These are phyloP conservation scores for Sordariomycetes sp. DNA, from an alignment of 2,329 filamentous ascomycete species.

Conservation along the genomic window DNA sequence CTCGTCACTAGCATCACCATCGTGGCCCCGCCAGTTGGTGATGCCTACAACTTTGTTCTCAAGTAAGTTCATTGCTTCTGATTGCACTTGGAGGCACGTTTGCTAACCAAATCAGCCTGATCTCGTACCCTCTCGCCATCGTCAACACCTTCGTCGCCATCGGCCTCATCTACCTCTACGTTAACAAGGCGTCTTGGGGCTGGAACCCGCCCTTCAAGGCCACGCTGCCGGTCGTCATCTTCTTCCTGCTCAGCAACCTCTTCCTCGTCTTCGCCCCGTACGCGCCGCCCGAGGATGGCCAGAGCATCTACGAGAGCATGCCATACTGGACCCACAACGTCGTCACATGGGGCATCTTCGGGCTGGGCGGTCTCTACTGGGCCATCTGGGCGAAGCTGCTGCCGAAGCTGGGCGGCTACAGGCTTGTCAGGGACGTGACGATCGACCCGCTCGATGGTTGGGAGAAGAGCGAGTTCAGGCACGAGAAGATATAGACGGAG, in stretches of 20 bases:
- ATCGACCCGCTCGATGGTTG: slow-evolving; percentile 53
- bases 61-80: slow-evolving; percentile 33
- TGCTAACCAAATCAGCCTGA: slow-evolving; percentile 31
- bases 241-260: slow-evolving; percentile 53
- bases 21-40: slow-evolving; percentile 56
- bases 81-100: not conserved
- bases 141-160: slow-evolving; percentile 45
- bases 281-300: slow-evolving; percentile 38
- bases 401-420: slow-evolving; percentile 42
- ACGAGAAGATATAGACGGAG: no score
- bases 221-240: slow-evolving; percentile 41
- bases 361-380: slow-evolving; percentile 46
- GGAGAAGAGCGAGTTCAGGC: slow-evolving; percentile 47
- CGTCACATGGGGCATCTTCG: slow-evolving; percentile 45
- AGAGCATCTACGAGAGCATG: slow-evolving; percentile 42
- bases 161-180: slow-evolving; percentile 44
- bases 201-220: slow-evolving; percentile 48
- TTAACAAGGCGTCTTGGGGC: slow-evolving; percentile 33
- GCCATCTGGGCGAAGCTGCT: slow-evolving; percentile 43
- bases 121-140: slow-evolving; percentile 54
- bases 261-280: slow-evolving; percentile 54
- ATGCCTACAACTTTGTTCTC: slow-evolving; percentile 55
- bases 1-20: slow-evolving; percentile 56
- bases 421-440: slow-evolving; percentile 43
- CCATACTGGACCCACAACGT: slow-evolving; percentile 52